Percentiles rank a stretch among this genome's conserved stretches.
Evolutionary conservation across 495 filamentous ascomycete genomes (phyloP).

Genomic region (Melanomma pulvis-pyrius): DNA sequence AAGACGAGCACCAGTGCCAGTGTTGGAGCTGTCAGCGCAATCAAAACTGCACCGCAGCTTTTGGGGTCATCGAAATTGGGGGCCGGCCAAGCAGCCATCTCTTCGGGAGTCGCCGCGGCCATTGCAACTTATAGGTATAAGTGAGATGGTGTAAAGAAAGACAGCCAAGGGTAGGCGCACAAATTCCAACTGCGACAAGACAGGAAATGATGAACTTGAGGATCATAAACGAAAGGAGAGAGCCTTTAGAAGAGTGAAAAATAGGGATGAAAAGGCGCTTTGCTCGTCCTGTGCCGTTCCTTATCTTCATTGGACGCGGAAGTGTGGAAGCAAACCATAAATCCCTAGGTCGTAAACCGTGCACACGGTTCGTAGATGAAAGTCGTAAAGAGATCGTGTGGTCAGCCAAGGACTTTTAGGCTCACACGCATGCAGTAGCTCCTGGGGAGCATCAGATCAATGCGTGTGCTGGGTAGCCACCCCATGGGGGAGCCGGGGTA

Average conservation of each 20-base stretch:
- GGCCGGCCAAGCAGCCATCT: constrained; percentile 28
- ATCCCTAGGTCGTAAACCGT: neutral
- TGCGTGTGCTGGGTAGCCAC: neutral
- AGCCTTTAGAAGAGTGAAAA: neutral
- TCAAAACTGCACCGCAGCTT: constrained; percentile 8
- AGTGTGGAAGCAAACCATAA: neutral
- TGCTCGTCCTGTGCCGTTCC: neutral
- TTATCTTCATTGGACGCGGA: neutral
- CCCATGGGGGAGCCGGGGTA: constrained; percentile 5
- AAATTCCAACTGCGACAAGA: neutral
- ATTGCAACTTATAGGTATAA: constrained; percentile 1
- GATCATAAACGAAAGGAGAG: neutral
- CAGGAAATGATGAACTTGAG: neutral
- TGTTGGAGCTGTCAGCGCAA: constrained; percentile 20
- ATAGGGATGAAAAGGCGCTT: neutral
- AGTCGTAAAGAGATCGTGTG: neutral
- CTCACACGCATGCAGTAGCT: neutral
- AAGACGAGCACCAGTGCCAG: constrained; percentile 24
- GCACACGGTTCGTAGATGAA: neutral
- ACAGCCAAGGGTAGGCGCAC: neutral
- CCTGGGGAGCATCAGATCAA: neutral
- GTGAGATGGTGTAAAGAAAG: neutral
- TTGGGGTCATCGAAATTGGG: constrained; percentile 27
- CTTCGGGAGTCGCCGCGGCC: constrained; percentile 21
- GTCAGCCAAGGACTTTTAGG: neutral